Evolutionary conservation across 768 basidiomycete species (phyloP), one percentile per base, ranked within the genome.

Genomic region (Russula sp.): DNA sequence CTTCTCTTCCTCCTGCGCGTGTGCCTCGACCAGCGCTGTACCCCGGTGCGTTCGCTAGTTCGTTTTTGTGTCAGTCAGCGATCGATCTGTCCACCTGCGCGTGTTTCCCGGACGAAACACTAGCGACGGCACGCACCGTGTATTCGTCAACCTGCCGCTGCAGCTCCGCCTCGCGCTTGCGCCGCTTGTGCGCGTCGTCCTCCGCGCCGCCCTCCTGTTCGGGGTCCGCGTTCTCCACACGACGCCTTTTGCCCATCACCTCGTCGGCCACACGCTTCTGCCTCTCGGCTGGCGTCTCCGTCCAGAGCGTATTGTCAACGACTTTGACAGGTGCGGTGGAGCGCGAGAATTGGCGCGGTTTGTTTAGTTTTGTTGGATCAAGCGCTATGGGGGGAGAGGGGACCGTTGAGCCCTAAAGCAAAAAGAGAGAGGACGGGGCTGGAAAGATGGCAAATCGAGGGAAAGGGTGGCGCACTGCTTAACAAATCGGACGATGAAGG

Each of bases 251-350:
- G 47, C 97, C 96, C n/a, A 87, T 82, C 2, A 97, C 87, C 73
- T 99, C 96, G 71, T 98, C 96, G 1, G 86, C 86, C n/a, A 98
- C 77, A 1, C 97, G 83, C 70, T 96, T 88, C 71, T 92, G 93
- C 16, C 88, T 82, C 71, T 98, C 93, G 0, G 87, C 87, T 0
- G 97, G 97, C 0, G 97, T 98, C 77, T 99, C 97, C 0, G 97
- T 99, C 97, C 97, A 99, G 13, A 96, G 79, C 2, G 86, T 86
- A 59, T 75, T 81, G 67, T 89, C 89, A 35, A 73, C 70, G 6
- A 73, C 67, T 7, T 75, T 74, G 49, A 78, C 73, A 1, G 77
- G 75, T 13, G 76, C 72, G 3, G 71, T 68, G 27, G 83, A 76
- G 57, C 82, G 78, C n/a, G 88, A 84, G 74, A 95, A 95, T 71